Conservation (phyloP, 495 filamentous ascomycete species). For the Hyaloscypha bicolor region DNA sequence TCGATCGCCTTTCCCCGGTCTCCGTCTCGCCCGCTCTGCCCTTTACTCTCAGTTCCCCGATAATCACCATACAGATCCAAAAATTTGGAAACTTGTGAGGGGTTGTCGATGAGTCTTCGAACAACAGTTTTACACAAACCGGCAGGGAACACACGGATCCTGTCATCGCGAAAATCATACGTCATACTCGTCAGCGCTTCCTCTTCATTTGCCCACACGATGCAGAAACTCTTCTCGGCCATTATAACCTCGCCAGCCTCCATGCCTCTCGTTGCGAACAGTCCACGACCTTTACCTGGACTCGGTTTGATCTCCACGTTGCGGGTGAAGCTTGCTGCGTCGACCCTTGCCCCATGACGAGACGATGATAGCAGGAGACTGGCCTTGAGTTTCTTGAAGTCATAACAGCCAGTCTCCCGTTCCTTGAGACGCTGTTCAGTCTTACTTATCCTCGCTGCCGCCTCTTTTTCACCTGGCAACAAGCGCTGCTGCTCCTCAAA, state of each 20-base stretch:
- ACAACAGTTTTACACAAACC: slow-evolving; percentile 43
- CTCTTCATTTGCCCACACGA: slow-evolving; percentile 35
- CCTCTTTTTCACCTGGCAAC: slow-evolving; percentile 36
- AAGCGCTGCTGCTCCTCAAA: slow-evolving; percentile 38
- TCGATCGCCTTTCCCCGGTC: slow-evolving; percentile 33
- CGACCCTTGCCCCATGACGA: slow-evolving; percentile 33
- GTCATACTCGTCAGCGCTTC: slow-evolving; percentile 34
- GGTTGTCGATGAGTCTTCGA: slow-evolving; percentile 52
- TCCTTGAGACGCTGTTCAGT: slow-evolving; percentile 38
- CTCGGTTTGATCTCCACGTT: slow-evolving; percentile 32
- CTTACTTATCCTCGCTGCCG: slow-evolving; percentile 36
- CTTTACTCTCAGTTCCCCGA: slow-evolving; percentile 31
- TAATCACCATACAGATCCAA: slow-evolving; percentile 48
- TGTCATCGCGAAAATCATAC: slow-evolving; percentile 33
- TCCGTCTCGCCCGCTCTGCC: slow-evolving; percentile 38
- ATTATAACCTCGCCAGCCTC: slow-evolving; percentile 53
- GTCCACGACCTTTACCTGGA: slow-evolving; percentile 38
- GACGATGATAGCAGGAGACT: slow-evolving; percentile 24
- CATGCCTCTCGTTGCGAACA: slow-evolving; percentile 53
- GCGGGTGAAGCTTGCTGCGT: slow-evolving; percentile 48
- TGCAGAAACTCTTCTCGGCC: slow-evolving; percentile 56
- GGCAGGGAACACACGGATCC: slow-evolving; percentile 37
- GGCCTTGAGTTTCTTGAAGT: slow-evolving; percentile 42
- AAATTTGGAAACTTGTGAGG: slow-evolving; percentile 43
- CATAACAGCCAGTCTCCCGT: slow-evolving; percentile 43